Evolutionary conservation across 2,329 filamentous ascomycete species (phyloP), one percentile per base, ranked within the genome.

Genomic region (Ceratocystis huliohia): DNA sequence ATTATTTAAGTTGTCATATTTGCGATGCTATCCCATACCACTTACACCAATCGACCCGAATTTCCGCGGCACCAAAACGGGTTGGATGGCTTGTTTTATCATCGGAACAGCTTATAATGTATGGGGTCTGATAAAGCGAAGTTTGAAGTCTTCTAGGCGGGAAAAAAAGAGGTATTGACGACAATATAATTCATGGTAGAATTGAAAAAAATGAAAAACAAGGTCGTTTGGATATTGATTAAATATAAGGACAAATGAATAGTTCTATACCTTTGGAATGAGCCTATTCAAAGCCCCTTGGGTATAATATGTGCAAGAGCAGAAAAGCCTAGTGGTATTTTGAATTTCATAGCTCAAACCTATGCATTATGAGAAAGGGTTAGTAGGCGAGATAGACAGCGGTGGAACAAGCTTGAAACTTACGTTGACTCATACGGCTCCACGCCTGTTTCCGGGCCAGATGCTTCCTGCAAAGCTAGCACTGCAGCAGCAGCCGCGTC

Each of bases 401-500:
- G 17, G 37, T 17, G n/a, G 15, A 33, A 7, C 7, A 22, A 30
- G 6, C 20, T 15, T 20, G 7, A 10, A 17, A 64, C 62, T 64
- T 22, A 64, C 62, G 62, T 53, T 6, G 62, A 30, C 30, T 64
- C 62, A 17, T 37, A 64, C 62, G 28, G 44, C 62, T 64, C 62
- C 17, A 64, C 62, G 45, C 45, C 62, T 13, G 62, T 59, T 7
- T 30, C 45, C 3, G 62, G 10, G n/a, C 30, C 46, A 10, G 62
- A 64, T n/a, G 62, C 62, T 46, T 64, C 44, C 45, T 64, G 62
- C 25, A 64, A n/a, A 30, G 62, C 45, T 10, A 64, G 46, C 10
- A 64, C 62, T 30, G 62, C 45, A 8, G 56, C 56, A 5, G 56
- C 56, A 8, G 62, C 62, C 5, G 45, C 62, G 37, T 64, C 62